phyloP scores from a whole-genome alignment of 257 asterid species.

The Nyctanthes arbortristis region DNA sequence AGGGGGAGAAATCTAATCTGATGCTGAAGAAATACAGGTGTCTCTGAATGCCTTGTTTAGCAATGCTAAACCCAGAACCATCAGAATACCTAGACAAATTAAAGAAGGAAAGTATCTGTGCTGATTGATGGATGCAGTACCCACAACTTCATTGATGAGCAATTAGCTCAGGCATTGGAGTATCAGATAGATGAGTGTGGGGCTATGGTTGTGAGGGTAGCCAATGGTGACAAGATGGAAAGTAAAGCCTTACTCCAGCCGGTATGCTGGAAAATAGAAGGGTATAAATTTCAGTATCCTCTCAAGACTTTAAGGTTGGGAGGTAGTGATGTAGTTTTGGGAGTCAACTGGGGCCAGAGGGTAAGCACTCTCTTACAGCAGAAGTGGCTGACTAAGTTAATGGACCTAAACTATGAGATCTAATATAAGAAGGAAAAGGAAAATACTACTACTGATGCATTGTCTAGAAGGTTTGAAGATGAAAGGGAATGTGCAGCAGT shows the following conservation, averaged over 20 bases:
- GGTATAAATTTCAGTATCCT: too few relatives aligned
- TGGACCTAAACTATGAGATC: background rate
- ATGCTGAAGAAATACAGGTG: background rate
- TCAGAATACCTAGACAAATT: background rate
- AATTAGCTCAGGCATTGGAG: background rate
- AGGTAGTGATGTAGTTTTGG: slow-evolving; percentile 5
- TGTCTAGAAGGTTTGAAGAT: background rate
- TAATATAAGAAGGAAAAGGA: background rate
- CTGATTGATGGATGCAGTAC: background rate
- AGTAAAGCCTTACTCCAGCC: background rate
- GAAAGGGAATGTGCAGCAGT: background rate
- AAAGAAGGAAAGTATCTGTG: background rate
- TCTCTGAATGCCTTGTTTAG: too few relatives aligned
- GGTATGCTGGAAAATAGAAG: background rate
- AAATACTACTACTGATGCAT: background rate
- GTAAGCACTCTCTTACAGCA: background rate
- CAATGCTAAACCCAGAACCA: background rate
- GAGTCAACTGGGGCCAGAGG: background rate
- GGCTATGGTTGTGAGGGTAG: background rate
- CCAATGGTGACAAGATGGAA: background rate
- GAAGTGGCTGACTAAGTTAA: too few relatives aligned
- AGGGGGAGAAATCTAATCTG: background rate
- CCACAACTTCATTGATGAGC: background rate
- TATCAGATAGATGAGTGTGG: too few relatives aligned
- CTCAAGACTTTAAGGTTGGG: background rate